phyloP scores from a whole-genome alignment of 331 rosid genomes.

The Malus hybrid region DNA sequence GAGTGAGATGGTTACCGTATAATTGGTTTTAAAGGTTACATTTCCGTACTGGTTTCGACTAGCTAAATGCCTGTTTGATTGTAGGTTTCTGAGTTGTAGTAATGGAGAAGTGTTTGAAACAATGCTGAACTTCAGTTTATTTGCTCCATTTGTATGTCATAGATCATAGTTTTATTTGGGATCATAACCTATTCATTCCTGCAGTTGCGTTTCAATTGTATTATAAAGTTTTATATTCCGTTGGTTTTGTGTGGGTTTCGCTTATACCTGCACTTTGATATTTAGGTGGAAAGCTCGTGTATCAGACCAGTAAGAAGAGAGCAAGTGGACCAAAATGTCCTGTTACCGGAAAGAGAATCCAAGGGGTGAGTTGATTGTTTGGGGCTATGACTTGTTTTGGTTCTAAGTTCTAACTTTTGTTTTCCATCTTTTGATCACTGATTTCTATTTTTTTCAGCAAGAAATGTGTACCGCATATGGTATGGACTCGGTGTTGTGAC shows the following conservation, averaged over 20 bases:
- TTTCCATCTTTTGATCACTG: background rate
- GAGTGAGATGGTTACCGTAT: background rate
- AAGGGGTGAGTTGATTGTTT: conserved; percentile 40
- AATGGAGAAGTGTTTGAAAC: background rate
- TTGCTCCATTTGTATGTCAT: background rate
- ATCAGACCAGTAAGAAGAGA: conserved; percentile 62
- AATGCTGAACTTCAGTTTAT: background rate
- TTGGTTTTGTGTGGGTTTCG: background rate
- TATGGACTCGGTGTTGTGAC: background rate
- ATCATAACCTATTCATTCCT: background rate
- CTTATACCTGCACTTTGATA: background rate
- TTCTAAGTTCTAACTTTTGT: background rate
- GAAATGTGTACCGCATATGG: background rate
- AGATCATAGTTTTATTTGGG: background rate
- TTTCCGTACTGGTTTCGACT: background rate
- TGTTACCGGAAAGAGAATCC: conserved; percentile 68
- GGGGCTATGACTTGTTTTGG: background rate
- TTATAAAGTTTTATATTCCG: background rate
- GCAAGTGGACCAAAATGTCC: conserved; percentile 78
- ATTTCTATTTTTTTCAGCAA: background rate
- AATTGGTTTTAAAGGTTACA: background rate
- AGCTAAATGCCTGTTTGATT: no score
- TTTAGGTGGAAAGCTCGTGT: conserved; percentile 60
- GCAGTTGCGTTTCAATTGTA: background rate
- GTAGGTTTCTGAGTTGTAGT: background rate